phyloP scores from a whole-genome alignment of 2,329 filamentous ascomycete species.

The Xylaria sp. region DNA sequence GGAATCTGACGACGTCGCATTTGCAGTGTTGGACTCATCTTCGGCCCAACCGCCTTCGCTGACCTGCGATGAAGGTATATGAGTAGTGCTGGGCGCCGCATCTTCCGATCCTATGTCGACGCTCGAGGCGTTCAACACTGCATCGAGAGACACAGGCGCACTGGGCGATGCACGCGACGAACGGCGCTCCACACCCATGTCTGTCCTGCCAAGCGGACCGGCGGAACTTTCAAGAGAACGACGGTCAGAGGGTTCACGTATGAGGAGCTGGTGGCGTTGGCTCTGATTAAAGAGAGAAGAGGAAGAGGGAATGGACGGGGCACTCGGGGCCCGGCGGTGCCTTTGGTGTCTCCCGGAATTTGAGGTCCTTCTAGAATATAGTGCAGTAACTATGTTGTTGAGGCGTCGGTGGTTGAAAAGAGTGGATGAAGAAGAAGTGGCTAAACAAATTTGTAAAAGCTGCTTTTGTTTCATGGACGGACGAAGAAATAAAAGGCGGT shows the following conservation, averaged over 20 bases:
- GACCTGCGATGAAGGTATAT: slow-evolving; percentile 36
- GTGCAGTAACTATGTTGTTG: slow-evolving; percentile 42
- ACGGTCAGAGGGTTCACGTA: slow-evolving; percentile 35
- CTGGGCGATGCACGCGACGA: slow-evolving; percentile 43
- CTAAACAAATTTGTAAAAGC: slow-evolving; percentile 49
- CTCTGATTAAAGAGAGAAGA: slow-evolving; percentile 19
- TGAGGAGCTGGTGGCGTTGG: slow-evolving; percentile 39
- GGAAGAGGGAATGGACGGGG: slow-evolving; percentile 43
- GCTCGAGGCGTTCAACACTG: slow-evolving; percentile 43
- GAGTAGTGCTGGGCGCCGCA: slow-evolving; percentile 27
- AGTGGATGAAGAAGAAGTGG: slow-evolving; percentile 48
- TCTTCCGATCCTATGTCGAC: slow-evolving; percentile 39
- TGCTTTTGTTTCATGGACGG: slow-evolving; percentile 49
- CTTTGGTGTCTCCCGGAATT: slow-evolving; percentile 43
- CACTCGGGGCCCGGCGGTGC: slow-evolving; percentile 45
- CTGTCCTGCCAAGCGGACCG: slow-evolving; percentile 38
- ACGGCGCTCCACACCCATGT: slow-evolving; percentile 48
- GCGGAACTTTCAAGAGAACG: slow-evolving; percentile 39
- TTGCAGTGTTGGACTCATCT: slow-evolving; percentile 37
- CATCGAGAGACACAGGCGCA: slow-evolving; percentile 45
- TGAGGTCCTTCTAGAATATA: slow-evolving; percentile 46
- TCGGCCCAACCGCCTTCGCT: slow-evolving; percentile 29
- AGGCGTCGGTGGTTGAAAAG: slow-evolving; percentile 47
- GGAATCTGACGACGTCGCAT: slow-evolving; percentile 47
- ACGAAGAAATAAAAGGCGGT: slow-evolving; percentile 40